Base-by-base conservation (phyloP, 495 filamentous ascomycete species). In the Penicillium dipodomyicola region DNA sequence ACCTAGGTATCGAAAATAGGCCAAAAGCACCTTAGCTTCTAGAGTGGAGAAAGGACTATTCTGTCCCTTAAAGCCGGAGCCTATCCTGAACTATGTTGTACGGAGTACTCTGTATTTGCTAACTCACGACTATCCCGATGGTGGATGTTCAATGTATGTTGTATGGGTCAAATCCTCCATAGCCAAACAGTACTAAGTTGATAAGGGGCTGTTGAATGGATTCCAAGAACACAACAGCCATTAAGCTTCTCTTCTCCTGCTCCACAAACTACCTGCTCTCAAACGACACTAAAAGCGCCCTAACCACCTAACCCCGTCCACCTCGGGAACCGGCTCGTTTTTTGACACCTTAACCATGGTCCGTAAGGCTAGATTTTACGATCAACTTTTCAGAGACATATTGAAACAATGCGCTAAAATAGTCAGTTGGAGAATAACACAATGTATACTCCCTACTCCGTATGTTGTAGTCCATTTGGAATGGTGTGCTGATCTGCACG, bases 281-380 rank as follows among this genome's bases (percentile, higher is more conserved):
- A 60, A 57, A 59, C 46, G 17, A 56, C 43, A 51, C 58, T 64
- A 66, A 59, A 47, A 47, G 25, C 23, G 14, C 52, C 42, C 10
- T 23, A 9, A 52, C 44, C 37, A 53, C 32, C 12, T 48, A 25
- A 20, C 43, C 35, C 48, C 48, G 19, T 43, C 46, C 49, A 46
- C 44, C 17, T 56, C 46, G 49, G 44, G 63, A 63, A 63, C 63
- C 60, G 56, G 63, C 65, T 57, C 58, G 55, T 47, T 47, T 19
- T 27, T 64, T 61, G 25, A 49, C 20, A 14, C 8, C 37, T 20
- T 58, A 48, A 54, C 33, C 35, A 52, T 25, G 17, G 48, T 44
- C 61, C 49, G 37, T 58, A 63, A 68, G 37, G 63, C 55, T 59
- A 25, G 51, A 62, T 67, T 65, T 67, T 59, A 67, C 35, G 49